These are phyloP conservation scores for Psilocybe subaeruginosa DNA, from an alignment of 768 basidiomycete genomes.

Conservation along the genomic window DNA sequence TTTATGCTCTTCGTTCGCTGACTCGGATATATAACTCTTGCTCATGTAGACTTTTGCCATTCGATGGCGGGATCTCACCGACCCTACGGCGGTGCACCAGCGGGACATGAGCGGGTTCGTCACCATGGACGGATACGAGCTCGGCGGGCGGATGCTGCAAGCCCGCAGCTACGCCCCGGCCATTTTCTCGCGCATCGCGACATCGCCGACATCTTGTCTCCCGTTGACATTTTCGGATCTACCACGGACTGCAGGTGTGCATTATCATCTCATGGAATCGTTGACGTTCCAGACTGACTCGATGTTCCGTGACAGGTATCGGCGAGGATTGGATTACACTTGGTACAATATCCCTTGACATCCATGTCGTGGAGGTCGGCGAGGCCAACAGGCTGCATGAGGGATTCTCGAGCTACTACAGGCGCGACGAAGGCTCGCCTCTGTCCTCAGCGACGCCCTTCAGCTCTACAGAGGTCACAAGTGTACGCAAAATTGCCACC, in stretches of 20 bases:
- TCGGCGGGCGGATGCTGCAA: slow-evolving; percentile 32
- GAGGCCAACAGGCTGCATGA: slow-evolving; percentile 32
- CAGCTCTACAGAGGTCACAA: slow-evolving; percentile 33
- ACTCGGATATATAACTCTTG: slow-evolving; percentile 10
- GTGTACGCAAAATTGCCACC: slow-evolving; percentile 32
- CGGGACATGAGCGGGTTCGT: slow-evolving; percentile 33
- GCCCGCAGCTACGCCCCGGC: slow-evolving; percentile 32
- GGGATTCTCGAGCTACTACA: slow-evolving; percentile 30
- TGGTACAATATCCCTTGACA: slow-evolving; percentile 31
- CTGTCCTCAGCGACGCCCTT: slow-evolving; percentile 32
- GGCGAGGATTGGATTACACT: slow-evolving; percentile 28
- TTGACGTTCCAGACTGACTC: not conserved
- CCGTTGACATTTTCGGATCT: slow-evolving; percentile 28
- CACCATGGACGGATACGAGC: slow-evolving; percentile 32
- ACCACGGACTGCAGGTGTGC: slow-evolving; percentile 24
- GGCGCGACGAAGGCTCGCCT: slow-evolving; percentile 28
- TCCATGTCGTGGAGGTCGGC: slow-evolving; percentile 32
- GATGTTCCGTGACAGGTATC: slow-evolving; percentile 18
- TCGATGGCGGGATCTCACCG: slow-evolving; percentile 30
- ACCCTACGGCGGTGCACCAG: slow-evolving; percentile 23
- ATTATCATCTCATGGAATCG: not conserved
- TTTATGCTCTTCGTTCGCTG: not conserved
- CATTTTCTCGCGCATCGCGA: slow-evolving; percentile 34
- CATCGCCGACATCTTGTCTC: slow-evolving; percentile 30
- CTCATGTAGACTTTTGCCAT: slow-evolving; percentile 28